Percentiles rank a stretch among this genome's conserved stretches.
Evolutionary conservation across 345 rosid species (phyloP).

Genomic region (Populus ilicifolia): DNA sequence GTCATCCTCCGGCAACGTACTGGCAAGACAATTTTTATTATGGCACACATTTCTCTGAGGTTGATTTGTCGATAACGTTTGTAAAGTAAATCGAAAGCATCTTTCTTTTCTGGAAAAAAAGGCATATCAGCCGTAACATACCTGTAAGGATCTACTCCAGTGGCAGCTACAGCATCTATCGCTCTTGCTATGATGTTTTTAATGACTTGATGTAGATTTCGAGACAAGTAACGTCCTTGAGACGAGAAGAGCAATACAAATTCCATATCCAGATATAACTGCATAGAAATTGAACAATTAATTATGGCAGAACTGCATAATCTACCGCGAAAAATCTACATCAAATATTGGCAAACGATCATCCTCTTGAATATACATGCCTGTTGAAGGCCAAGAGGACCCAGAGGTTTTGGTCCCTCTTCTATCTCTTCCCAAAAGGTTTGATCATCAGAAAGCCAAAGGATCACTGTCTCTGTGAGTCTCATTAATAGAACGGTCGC

Average conservation of each 20-base stretch:
- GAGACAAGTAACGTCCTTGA: constrained; percentile 82
- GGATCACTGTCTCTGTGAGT: constrained; percentile 77
- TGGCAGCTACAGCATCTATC: constrained; percentile 66
- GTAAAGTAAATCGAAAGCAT: not conserved
- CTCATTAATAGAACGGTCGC: constrained; percentile 85
- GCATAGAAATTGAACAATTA: constrained; percentile 22
- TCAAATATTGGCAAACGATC: not conserved
- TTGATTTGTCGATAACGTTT: not conserved
- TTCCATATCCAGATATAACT: constrained; percentile 94
- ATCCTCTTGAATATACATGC: constrained; percentile 17
- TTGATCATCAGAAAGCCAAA: constrained; percentile 93
- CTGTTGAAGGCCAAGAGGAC: constrained; percentile 83
- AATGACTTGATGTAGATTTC: constrained; percentile 79
- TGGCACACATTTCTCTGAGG: not conserved
- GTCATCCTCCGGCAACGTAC: constrained; percentile 79
- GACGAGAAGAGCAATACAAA: constrained; percentile 82
- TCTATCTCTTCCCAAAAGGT: constrained; percentile 85
- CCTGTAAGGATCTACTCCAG: constrained; percentile 74
- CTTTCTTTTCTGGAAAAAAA: not conserved
- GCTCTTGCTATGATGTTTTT: constrained; percentile 82
- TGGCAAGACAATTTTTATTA: constrained; percentile 19
- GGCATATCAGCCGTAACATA: too few species aligned
- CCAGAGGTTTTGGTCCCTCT: constrained; percentile 60
- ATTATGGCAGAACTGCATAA: not conserved
- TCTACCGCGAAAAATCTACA: not conserved